Percentiles rank a stretch among this genome's conserved stretches.
Evolutionary conservation across 164 flowering plant genomes (phyloP).

Genomic region (Tinospora cordifolia): DNA sequence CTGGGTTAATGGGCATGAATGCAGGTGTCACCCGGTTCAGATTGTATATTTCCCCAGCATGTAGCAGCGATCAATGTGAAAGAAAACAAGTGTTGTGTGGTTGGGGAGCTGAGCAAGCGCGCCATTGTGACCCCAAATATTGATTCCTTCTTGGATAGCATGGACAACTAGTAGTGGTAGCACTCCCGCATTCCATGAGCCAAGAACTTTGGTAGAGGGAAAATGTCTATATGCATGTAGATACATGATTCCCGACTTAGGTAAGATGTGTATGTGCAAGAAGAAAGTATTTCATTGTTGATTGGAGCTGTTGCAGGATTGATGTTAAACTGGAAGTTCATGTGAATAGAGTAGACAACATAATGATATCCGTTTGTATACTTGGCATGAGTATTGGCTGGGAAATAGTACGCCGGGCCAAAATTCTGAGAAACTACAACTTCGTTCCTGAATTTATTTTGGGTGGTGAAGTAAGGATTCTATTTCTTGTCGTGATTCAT

Average conservation of each 20-base stretch:
- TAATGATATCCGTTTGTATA: too few species aligned
- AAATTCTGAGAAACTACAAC: too few species aligned
- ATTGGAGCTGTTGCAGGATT: not conserved
- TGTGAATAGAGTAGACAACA: too few species aligned
- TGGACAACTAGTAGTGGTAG: not conserved
- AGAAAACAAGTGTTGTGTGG: slow-evolving; percentile 35
- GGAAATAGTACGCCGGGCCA: too few species aligned
- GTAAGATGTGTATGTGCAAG: not conserved
- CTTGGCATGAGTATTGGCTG: too few species aligned
- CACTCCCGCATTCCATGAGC: not conserved
- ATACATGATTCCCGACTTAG: not conserved
- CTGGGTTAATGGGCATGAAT: slow-evolving; percentile 5
- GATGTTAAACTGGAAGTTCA: not conserved
- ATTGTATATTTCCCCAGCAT: slow-evolving; percentile 37
- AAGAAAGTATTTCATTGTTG: not conserved
- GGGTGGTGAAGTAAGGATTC: too few species aligned
- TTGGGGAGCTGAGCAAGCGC: slow-evolving; percentile 45
- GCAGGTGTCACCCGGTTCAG: slow-evolving; percentile 78
- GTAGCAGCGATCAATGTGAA: slow-evolving; percentile 46
- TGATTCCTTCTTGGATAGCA: slow-evolving; percentile 27
- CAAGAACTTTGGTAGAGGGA: not conserved
- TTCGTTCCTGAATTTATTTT: too few species aligned
- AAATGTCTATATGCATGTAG: not conserved
- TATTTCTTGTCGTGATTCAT: too few species aligned
- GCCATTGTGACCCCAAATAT: slow-evolving; percentile 54